These are phyloP conservation scores for Blastobotrys aristatus DNA, from an alignment of 1,139 yeast genomes.

Conservation along the genomic window DNA sequence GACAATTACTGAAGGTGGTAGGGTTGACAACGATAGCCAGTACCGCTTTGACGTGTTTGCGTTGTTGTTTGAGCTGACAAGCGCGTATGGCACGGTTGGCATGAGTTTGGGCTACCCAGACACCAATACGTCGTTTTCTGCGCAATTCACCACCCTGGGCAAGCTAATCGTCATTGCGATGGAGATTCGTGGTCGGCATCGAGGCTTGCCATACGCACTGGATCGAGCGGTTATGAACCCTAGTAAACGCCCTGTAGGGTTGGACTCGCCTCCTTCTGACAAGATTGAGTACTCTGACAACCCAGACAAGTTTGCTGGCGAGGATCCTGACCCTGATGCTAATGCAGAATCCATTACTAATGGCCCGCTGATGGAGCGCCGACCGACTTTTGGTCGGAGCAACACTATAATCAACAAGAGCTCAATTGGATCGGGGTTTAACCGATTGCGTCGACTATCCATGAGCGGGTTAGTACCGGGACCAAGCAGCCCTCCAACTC, in stretches of 20 bases:
- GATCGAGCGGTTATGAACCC: slow-evolving; percentile 94
- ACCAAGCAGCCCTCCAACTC: slow-evolving; percentile 1
- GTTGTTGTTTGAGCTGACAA: slow-evolving; percentile 78
- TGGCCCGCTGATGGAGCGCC: background rate
- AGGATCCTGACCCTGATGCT: background rate
- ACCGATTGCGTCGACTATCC: slow-evolving; percentile 9
- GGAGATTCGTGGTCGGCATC: slow-evolving; percentile 92
- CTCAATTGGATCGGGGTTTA: slow-evolving; percentile 5
- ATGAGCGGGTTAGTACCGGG: slow-evolving; percentile 5
- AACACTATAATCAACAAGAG: background rate
- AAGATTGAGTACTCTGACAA: background rate
- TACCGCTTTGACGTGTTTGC: slow-evolving; percentile 57
- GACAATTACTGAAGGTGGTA: slow-evolving; percentile 76
- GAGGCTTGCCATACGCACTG: slow-evolving; percentile 90
- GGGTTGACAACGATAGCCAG: slow-evolving; percentile 43
- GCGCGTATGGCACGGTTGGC: slow-evolving; percentile 97
- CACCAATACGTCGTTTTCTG: slow-evolving; percentile 63
- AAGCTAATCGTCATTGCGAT: slow-evolving; percentile 81
- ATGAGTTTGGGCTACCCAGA: slow-evolving; percentile 76
- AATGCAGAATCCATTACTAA: background rate
- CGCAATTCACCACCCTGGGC: slow-evolving; percentile 64
- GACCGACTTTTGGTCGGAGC: background rate
- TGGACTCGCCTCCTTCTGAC: slow-evolving; percentile 35
- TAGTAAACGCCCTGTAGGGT: slow-evolving; percentile 43
- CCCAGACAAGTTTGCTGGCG: background rate